Base-by-base conservation (phyloP, 768 basidiomycete genomes). In the Lentinula guzmanii region DNA sequence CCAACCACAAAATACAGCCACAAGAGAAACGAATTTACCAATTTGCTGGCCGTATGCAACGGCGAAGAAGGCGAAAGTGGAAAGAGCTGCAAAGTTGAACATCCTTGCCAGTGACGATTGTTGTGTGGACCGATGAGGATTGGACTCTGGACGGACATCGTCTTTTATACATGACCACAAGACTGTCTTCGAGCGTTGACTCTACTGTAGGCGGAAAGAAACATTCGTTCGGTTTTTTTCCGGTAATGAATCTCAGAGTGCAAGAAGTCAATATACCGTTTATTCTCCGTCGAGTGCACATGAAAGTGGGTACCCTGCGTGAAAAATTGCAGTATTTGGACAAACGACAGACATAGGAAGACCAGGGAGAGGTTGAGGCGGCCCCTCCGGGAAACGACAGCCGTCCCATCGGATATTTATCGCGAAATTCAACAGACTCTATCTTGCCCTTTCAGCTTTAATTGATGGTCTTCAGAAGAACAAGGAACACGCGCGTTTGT, bases 1-100 rank as follows among this genome's bases (percentile, higher is more conserved):
- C 28, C 28, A 43, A 43, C 5, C 13, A n/a, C 16, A 43, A 43
- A n/a, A n/a, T 28, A 28, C 28, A 4, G 10, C 8, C 16, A 48
- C 46, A 28, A n/a, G 16, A 43, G 9, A 5, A 43, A 43, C 0
- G 42, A 9, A 4, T 18, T 48, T 11, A 48, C 46, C 46, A 15
- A 60, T 50, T 33, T 60, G 62, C 43, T 63, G 62, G 52, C 54
- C 53, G 48, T 62, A 62, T 21, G 51, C 59, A n/a, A 60, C 35
- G 18, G 59, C 59, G 50, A 51, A 52, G 37, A 60, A 41, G 16
- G 59, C 41, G 21, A 60, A 60, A 33, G 51, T 41, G 39, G 37
- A 6, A 39, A 60, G 59, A 52, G 59, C 45, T 13, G 50, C 48
- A 24, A 50, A 39, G 28, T 35, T 33, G 39, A 60, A 52, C 59